phyloP scores from a whole-genome alignment of 2,329 filamentous ascomycete genomes.

The Ophiostoma sp. region DNA sequence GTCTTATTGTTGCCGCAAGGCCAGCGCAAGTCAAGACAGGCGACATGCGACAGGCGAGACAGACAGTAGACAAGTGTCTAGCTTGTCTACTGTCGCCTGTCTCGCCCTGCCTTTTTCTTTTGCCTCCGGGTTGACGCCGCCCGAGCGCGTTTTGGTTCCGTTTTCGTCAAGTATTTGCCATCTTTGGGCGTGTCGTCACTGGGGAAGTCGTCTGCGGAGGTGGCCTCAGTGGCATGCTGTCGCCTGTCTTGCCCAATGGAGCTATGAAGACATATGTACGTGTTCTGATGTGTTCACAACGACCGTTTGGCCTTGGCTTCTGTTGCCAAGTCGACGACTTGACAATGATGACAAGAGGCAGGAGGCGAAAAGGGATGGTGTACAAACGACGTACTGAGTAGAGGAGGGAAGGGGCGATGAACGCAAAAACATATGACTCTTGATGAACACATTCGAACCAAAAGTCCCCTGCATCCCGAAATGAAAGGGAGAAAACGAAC shows the following conservation, averaged over 20 bases:
- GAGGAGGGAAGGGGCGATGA: background rate
- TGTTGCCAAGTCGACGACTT: background rate
- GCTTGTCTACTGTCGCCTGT: too few relatives aligned
- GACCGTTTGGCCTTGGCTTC: background rate
- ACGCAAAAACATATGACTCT: background rate
- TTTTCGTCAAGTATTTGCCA: slow-evolving; percentile 1
- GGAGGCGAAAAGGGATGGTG: background rate
- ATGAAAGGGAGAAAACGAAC: background rate
- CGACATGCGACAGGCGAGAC: too few relatives aligned
- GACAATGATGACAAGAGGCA: background rate
- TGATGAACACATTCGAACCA: background rate
- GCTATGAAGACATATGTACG: background rate
- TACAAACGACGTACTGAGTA: background rate
- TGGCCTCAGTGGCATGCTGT: background rate
- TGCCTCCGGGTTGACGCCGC: background rate
- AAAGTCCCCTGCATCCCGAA: background rate
- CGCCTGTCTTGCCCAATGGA: background rate
- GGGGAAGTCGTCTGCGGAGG: background rate
- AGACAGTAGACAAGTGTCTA: too few relatives aligned
- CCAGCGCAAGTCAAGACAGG: background rate
- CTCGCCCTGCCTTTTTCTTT: background rate
- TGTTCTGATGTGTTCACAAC: background rate
- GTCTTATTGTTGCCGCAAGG: background rate
- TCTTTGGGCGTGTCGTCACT: background rate
- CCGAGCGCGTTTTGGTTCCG: slow-evolving; percentile 13